Percentiles rank a stretch among this genome's conserved stretches.
phyloP scores from a whole-genome alignment of 495 filamentous ascomycete genomes.

The Penicillium waksmanii region DNA sequence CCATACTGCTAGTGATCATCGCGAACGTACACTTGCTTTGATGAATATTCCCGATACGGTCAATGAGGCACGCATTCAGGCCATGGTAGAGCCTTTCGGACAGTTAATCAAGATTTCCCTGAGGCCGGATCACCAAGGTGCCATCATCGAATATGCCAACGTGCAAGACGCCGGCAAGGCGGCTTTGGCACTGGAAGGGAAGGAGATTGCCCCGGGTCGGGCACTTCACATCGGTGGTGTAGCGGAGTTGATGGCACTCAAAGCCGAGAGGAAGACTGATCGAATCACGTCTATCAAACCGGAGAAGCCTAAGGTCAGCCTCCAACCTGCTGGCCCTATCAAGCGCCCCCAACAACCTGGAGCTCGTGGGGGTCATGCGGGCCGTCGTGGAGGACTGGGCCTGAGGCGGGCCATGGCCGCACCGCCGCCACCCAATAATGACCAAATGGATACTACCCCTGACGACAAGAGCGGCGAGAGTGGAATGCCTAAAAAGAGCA shows the following conservation, averaged over 20 bases:
- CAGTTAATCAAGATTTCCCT: conserved; percentile 58
- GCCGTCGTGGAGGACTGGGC: conserved; percentile 58
- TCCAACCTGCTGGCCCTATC: conserved; percentile 56
- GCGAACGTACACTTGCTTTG: conserved; percentile 58
- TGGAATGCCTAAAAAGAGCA: conserved; percentile 64
- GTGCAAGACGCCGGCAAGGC: conserved; percentile 75
- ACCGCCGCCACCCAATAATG: conserved; percentile 22
- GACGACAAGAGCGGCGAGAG: conserved; percentile 34
- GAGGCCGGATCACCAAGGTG: conserved; percentile 79
- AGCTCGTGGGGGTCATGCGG: conserved; percentile 47
- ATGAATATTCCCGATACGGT: conserved; percentile 68
- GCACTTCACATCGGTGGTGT: conserved; percentile 70
- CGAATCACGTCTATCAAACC: conserved; percentile 44
- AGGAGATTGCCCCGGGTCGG: conserved; percentile 66
- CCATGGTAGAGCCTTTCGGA: conserved; percentile 62
- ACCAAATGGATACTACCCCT: conserved; percentile 39
- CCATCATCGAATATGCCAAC: conserved; percentile 79
- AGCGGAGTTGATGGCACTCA: conserved; percentile 66
- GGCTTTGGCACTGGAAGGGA: conserved; percentile 69
- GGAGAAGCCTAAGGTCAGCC: conserved; percentile 46
- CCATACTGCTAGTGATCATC: conserved; percentile 40
- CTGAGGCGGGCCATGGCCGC: conserved; percentile 51
- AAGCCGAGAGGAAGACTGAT: conserved; percentile 59
- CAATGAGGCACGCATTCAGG: conserved; percentile 64
- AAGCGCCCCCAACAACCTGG: conserved; percentile 61